phyloP scores from a whole-genome alignment of 352 stramenopile genomes.

The Pythium phragmiticola region DNA sequence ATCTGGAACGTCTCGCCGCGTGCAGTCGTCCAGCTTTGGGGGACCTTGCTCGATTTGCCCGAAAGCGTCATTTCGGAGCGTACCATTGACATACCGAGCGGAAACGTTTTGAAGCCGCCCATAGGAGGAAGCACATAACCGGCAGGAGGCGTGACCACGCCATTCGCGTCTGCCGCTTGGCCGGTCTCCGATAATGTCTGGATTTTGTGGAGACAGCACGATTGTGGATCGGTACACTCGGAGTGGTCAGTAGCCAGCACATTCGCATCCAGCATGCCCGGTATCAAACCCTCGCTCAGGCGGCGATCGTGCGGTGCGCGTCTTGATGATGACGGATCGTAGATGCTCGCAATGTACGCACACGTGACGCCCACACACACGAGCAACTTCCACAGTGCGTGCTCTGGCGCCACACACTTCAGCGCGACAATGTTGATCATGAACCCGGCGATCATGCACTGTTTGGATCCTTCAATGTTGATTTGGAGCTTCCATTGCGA shows the following conservation, averaged over 20 bases:
- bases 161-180: neutral
- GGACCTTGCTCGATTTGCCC: constrained; percentile 48
- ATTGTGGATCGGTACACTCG: constrained; percentile 40
- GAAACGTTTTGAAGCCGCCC: constrained; percentile 43
- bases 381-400: constrained; percentile 62
- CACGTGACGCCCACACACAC: constrained; percentile 52
- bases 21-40: constrained; percentile 52
- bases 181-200: neutral
- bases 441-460: constrained; percentile 73
- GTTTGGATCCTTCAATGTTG: constrained; percentile 59
- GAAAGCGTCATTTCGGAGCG: constrained; percentile 44
- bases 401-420: constrained; percentile 59
- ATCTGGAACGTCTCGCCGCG: constrained; percentile 66
- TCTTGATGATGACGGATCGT: constrained; percentile 36
- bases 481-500: constrained; percentile 52
- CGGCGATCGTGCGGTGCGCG: neutral
- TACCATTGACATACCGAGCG: constrained; percentile 56
- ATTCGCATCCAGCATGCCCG: constrained; percentile 16
- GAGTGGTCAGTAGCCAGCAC: constrained; percentile 31
- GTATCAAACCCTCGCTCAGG: constrained; percentile 12
- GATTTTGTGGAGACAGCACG: constrained; percentile 55
- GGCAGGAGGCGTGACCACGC: neutral
- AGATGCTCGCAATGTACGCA: constrained; percentile 52
- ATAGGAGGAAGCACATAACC: constrained; percentile 1
- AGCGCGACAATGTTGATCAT: constrained; percentile 77